Evolutionary conservation across 192 early-diverging fungal species (phyloP), one percentile per base, ranked within the genome.

Genomic region (Chytriomyces sp.): DNA sequence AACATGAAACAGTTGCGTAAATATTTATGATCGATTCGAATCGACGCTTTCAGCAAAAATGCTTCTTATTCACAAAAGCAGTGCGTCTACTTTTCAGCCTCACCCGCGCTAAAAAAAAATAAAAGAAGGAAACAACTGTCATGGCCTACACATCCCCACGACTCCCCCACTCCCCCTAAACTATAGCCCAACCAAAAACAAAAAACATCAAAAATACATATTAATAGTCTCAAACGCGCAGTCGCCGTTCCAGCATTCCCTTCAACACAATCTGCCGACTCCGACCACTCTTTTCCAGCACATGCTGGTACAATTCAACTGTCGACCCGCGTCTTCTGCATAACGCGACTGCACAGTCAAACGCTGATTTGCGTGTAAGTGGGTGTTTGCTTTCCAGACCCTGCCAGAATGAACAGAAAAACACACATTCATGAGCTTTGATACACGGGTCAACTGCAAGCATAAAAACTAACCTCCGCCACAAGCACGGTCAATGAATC

Each of bases 301-400:
- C 73, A 11, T 66, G 23, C 24, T 75, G 46, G 50, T 75, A 75
- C 73, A 75, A 53, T n/a, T 75, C 73, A 2, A 10, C 10, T 13
- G 61, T 46, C 6, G 50, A 60, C 20, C 63, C 62, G 20, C 73
- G 20, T 28, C 62, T 10, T 24, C 46, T 45, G 48, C 73, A 75
- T 24, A 75, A 50, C 20, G 62, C 73, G 35, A 75, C 73, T 18
- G 73, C 73, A 18, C 63, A 75, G 66, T 75, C 73, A 35, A 75
- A 75, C 7, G 63, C 73, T n/a, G 73, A 49, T 66, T 75, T 75
- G 13, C 63, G 61, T 10, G 63, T 75, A 24, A 75, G 35, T 66
- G 63, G 73, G 35, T 75, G 63, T 62, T 75, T 75, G 46, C 64
- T 75, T 50, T 75, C 73, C 45, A 75, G 20, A 10, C 47, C 73